These are phyloP conservation scores for Diutina ranongensis DNA, from an alignment of 1,139 yeast species.

Conservation along the genomic window DNA sequence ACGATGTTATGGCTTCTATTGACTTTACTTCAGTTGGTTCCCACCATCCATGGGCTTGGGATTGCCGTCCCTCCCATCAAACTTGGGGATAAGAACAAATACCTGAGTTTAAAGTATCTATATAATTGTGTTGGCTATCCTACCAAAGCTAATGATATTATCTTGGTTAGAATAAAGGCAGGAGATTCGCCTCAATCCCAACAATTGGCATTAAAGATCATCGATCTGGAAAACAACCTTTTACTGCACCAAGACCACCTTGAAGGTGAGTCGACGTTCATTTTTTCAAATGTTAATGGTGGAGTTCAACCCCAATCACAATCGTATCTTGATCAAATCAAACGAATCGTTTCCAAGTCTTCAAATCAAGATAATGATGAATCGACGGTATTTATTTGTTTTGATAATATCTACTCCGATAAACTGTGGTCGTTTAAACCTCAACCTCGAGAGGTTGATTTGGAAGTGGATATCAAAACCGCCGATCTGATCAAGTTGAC, in stretches of 20 bases:
- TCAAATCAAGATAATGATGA: background rate
- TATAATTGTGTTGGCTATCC: conserved; percentile 28
- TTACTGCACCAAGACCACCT: conserved; percentile 23
- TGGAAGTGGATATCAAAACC: conserved; percentile 26
- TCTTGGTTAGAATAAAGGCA: conserved; percentile 21
- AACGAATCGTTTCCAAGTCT: conserved; percentile 6
- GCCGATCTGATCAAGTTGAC: conserved; percentile 22
- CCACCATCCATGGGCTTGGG: conserved; percentile 12
- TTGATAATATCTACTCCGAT: conserved; percentile 32
- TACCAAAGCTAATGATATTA: conserved; percentile 26
- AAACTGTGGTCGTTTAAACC: conserved; percentile 34
- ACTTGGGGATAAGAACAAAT: conserved; percentile 17
- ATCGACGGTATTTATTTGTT: conserved; percentile 25
- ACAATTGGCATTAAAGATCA: conserved; percentile 22
- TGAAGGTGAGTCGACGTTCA: conserved; percentile 19
- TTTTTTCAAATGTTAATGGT: conserved; percentile 25
- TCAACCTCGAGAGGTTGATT: conserved; percentile 20
- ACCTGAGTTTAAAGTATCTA: conserved; percentile 19
- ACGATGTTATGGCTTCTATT: background rate
- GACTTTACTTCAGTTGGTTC: background rate
- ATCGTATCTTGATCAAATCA: conserved; percentile 13
- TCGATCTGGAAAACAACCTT: conserved; percentile 27
- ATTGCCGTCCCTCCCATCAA: conserved; percentile 15
- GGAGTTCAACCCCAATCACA: background rate
- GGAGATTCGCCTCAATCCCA: conserved; percentile 26